Evolutionary conservation across 352 stramenopile species (phyloP), one percentile per base, ranked within the genome.

Genomic region (Pelagophyceae sp.): DNA sequence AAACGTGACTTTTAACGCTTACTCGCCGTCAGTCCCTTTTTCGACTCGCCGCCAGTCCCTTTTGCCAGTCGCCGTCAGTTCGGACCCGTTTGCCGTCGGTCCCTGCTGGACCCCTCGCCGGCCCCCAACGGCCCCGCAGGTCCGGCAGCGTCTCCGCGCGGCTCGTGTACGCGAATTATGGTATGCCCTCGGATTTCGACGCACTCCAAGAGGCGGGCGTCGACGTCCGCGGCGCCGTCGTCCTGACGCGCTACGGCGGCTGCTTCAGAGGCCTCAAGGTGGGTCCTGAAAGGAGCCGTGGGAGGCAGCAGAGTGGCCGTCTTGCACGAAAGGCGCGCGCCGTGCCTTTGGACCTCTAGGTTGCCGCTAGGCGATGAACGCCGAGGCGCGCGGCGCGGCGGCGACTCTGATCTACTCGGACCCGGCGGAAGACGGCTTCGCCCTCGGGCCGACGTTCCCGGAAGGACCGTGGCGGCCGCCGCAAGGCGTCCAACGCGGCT

Each of bases 321-420:
- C 25, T 63, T n/a, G 54, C 25, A n/a, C 63, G 76, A 82, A 69
- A 88, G n/a, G n/a, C n/a, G n/a, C n/a, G n/a, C n/a, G n/a, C n/a
- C n/a, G n/a, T n/a, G n/a, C n/a, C n/a, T n/a, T n/a, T n/a, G n/a
- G n/a, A n/a, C n/a, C n/a, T n/a, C n/a, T n/a, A n/a, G n/a, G n/a
- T n/a, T n/a, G 72, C n/a, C n/a, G n/a, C n/a, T n/a, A n/a, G n/a
- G 89, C 94, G 15, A 90, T 93, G 85, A 86, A 92, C 65, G 89
- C 90, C 0, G 85, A 96, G 80, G 64, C 85, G 29, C 85, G 89
- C 38, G 87, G 87, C 20, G 93, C 92, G 77, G 77, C 85, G 3
- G 91, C 84, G 38, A 87, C 89, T 37, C 80, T 96, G 0, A 94
- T 96, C 79, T 96, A 94, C 81, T 93, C 87, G 60, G 91, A 96